Evolutionary conservation across 106 monocot genomes (phyloP).

Genomic region (Apostasia ramifera): DNA sequence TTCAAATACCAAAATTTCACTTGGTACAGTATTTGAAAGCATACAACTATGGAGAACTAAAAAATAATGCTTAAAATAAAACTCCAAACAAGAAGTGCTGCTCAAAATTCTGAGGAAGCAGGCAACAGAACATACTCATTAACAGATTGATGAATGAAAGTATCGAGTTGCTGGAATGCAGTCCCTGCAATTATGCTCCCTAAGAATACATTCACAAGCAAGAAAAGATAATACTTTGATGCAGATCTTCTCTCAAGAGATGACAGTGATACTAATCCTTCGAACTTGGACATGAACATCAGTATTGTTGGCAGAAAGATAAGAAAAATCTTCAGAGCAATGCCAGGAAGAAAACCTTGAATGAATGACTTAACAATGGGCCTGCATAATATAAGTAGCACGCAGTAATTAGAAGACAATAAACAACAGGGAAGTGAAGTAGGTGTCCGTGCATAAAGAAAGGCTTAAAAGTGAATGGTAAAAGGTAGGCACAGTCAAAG

Average conservation of each 20-base stretch:
- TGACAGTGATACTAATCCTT: conserved; percentile 43
- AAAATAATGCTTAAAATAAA: neutral
- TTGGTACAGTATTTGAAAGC: too few species aligned
- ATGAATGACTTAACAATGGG: conserved; percentile 45
- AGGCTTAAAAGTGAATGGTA: too few species aligned
- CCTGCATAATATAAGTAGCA: conserved; percentile 12
- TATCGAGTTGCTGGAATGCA: conserved; percentile 46
- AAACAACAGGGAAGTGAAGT: too few species aligned
- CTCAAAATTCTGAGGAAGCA: too few species aligned
- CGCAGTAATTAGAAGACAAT: neutral
- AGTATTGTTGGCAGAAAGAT: conserved; percentile 51
- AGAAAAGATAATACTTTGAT: conserved; percentile 50
- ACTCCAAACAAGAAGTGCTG: neutral
- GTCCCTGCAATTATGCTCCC: conserved; percentile 51
- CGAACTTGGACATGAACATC: conserved; percentile 70
- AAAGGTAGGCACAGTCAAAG: too few species aligned
- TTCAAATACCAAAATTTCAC: too few species aligned
- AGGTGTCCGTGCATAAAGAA: too few species aligned
- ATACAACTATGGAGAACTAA: too few species aligned
- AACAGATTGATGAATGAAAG: conserved; percentile 45
- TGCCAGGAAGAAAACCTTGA: conserved; percentile 67
- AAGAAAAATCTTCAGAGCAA: conserved; percentile 64
- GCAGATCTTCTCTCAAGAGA: conserved; percentile 55
- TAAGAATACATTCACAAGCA: conserved; percentile 63
- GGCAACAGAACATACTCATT: conserved; percentile 30